A percentile compares a stretch with the other conserved stretches of the same genome.
Conservation (phyloP, 495 filamentous ascomycete genomes). For the Xylaria bambusicola region DNA sequence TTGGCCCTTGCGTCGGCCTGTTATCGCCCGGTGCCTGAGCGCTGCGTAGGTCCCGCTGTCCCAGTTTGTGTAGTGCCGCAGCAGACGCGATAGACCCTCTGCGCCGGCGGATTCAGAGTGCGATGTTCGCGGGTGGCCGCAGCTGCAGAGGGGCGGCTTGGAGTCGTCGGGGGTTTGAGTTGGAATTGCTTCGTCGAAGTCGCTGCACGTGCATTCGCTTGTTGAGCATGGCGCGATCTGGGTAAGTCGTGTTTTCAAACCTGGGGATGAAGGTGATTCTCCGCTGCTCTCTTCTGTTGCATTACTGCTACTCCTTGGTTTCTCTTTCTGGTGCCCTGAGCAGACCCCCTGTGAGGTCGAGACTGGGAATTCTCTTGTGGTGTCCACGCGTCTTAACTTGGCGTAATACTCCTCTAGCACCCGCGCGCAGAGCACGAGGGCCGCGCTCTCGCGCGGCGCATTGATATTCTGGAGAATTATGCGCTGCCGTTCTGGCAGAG, state of each 20-base stretch:
- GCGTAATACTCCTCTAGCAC: conserved; percentile 5
- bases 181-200: background rate
- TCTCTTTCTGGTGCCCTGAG: background rate
- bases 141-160: background rate
- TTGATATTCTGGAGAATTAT: background rate
- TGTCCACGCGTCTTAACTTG: background rate
- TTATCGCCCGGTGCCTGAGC: background rate
- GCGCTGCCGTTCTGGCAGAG: background rate
- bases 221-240: background rate
- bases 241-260: background rate
- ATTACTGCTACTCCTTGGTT: background rate
- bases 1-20: background rate
- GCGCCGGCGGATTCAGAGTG: background rate
- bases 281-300: background rate
- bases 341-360: too few relatives aligned
- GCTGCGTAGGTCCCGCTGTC: background rate
- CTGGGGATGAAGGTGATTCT: background rate
- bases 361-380: too few relatives aligned
- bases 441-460: background rate
- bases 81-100: background rate
- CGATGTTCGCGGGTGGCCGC: background rate
- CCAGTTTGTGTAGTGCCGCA: conserved; percentile 6
- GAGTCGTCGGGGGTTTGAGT: background rate
- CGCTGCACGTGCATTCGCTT: background rate
- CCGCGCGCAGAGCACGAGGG: conserved; percentile 10